phyloP scores from a whole-genome alignment of 169 alveolate species.

The Plasmodium relictum region DNA sequence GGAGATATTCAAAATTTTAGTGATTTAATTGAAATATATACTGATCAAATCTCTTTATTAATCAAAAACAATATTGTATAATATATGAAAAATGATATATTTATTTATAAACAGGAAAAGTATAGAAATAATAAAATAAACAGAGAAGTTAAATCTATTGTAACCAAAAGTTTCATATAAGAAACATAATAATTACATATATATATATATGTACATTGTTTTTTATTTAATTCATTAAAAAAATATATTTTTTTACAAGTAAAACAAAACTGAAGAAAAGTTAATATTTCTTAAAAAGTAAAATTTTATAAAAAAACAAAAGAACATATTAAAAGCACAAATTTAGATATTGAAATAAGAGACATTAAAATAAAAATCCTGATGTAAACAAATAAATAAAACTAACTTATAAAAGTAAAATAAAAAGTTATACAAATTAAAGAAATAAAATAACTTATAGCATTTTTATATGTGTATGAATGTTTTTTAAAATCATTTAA shows the following conservation, averaged over 20 bases:
- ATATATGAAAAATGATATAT: constrained; percentile 7
- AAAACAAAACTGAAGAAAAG: neutral
- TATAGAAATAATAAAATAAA: too few relatives aligned
- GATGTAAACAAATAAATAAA: neutral
- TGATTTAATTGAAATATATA: constrained; percentile 28
- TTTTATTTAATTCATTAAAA: neutral
- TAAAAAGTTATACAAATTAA: constrained; percentile 10
- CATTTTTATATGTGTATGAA: neutral
- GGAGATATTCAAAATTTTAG: constrained; percentile 19
- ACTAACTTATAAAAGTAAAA: constrained; percentile 11
- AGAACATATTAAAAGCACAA: neutral
- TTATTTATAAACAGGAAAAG: neutral
- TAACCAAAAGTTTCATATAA: too few relatives aligned
- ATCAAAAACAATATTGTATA: constrained; percentile 17
- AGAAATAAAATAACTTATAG: constrained; percentile 2
- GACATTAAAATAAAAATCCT: neutral
- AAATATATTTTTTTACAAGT: neutral
- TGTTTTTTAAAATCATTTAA: neutral
- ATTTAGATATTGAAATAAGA: neutral
- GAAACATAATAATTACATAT: neutral
- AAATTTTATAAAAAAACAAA: neutral
- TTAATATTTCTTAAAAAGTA: neutral
- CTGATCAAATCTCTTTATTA: constrained; percentile 54
- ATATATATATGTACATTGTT: neutral
- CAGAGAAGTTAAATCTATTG: too few relatives aligned